Evolutionary conservation across 163 green algal species (phyloP), one percentile per base, ranked within the genome.

Genomic region (Chlorella variabilis): DNA sequence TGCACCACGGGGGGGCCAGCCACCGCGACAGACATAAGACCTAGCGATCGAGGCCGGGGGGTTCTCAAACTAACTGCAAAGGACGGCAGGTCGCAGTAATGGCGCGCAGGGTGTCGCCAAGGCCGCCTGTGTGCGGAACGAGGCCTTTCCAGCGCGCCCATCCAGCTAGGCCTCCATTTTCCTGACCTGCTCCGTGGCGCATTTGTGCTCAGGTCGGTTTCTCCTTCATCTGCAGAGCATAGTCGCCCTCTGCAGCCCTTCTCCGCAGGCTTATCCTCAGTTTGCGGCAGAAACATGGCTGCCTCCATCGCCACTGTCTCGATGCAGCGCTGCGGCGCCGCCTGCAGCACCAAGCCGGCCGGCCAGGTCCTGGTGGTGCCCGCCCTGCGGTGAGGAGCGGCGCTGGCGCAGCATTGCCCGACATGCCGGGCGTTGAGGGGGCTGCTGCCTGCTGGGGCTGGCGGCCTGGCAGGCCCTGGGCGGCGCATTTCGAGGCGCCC

Each of bases 311-410:
- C 20, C 54, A 29, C 54, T 62, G 59, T 38, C 8, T 4, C 70
- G 1, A 33, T 66, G 70, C 70, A 66, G 70, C 70, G 70, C 48
- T 39, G 31, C 36, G 70, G 70, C 70, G 48, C 49, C 9, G 70
- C 42, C 17, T 62, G 45, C 70, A 65, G 70, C 70, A 49, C 27
- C 45, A 59, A 77, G 70, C 45, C 31, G 8, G 48, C 29, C 33
- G 36, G n/a, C 48, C 48, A 65, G 48, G 42, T 20, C 18, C 45
- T 77, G 68, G 27, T 75, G 70, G 70, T 29, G 20, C 70, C 70
- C 0, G 66, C 66, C 15, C 33, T 77, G 34, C 45, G 70, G 70
- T 77, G 70, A 77, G 68, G 4, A 45, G 27, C 31, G 63, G 18
- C 63, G 21, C 45, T 54, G 45, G 45, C 45, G 34, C 36, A 15